Percentiles rank a stretch among this genome's conserved stretches.
These are phyloP conservation scores for Choiromyces venosus DNA, from an alignment of 495 filamentous ascomycete genomes.

Conservation along the genomic window DNA sequence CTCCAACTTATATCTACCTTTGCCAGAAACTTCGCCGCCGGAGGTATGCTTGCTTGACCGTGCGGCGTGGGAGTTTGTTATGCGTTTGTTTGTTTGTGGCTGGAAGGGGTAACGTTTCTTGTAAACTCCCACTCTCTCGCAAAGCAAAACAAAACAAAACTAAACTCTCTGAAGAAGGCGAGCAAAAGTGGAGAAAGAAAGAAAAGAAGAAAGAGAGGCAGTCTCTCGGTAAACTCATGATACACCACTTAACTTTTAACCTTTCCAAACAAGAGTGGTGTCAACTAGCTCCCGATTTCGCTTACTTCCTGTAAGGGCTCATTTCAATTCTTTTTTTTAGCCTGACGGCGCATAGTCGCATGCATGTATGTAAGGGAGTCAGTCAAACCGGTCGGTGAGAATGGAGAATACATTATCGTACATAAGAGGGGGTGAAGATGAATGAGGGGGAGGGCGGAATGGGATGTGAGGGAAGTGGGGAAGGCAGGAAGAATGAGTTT, in stretches of 20 bases:
- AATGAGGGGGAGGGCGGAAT: background rate
- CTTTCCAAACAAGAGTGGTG: too few relatives aligned
- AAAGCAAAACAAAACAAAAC: background rate
- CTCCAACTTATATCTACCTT: background rate
- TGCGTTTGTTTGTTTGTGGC: background rate
- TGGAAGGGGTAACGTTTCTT: background rate
- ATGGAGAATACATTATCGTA: too few relatives aligned
- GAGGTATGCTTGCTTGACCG: background rate
- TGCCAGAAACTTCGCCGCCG: background rate
- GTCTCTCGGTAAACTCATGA: too few relatives aligned
- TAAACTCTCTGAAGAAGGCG: background rate
- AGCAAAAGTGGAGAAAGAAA: background rate
- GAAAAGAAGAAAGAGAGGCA: background rate
- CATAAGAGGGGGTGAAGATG: too few relatives aligned
- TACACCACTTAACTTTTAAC: too few relatives aligned
- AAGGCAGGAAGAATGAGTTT: too few relatives aligned
- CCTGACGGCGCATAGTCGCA: background rate
- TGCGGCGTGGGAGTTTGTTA: background rate
- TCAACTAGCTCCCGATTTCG: too few relatives aligned
- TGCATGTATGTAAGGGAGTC: background rate
- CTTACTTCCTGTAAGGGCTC: background rate
- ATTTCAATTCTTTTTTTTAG: too few relatives aligned
- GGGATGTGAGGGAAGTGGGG: background rate
- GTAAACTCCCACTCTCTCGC: too few relatives aligned
- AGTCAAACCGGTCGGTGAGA: too few relatives aligned